Base-by-base conservation (phyloP, 1,139 yeast species). In the Taphrina communis region DNA sequence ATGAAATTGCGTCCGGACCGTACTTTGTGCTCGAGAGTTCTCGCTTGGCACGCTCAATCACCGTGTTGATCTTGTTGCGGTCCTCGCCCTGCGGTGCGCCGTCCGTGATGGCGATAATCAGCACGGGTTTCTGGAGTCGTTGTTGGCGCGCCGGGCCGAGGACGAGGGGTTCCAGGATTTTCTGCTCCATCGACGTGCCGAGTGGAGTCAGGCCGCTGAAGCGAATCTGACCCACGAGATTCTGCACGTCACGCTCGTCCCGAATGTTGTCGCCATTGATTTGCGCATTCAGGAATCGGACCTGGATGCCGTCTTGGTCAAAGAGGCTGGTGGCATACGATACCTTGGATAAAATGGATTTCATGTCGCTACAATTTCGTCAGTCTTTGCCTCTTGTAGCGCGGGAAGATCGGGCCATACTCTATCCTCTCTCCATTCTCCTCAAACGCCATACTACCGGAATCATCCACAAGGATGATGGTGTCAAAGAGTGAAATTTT, bases 351-450 rank as follows among this genome's bases (percentile, higher is more conserved):
- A 77, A 69, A 48, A 77, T 77, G 53, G 77, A 72, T 72, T 77
- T 76, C 65, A 77, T 72, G 66, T 77, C 79, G 48, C 62, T 58
- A 36, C n/a, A 50, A 46, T 1, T 31, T 9, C 42, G 14, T 56
- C 60, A 41, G 36, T 21, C 21, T 35, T 12, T 6, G 21, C 25
- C 17, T 36, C 14, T 42, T 35, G 17, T 8, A n/a, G 42, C 4
- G 31, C 31, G 7, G 7, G 6, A n/a, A 41, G 36, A n/a, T 14
- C 1, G 2, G 8, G 48, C 8, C 62, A 11, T 46, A 58, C 61
- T 77, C 78, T 66, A 77, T 77, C 57, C 79, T 76, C 69, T 77
- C 78, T n/a, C 79, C 79, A 62, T 75, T 76, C 70, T 77, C 79
- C 70, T 77, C 79, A 69, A 77, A 77, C 3, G 78, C 74, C 79